Base-by-base conservation (phyloP, 208 protist genomes). In the Phytomonas francai region DNA sequence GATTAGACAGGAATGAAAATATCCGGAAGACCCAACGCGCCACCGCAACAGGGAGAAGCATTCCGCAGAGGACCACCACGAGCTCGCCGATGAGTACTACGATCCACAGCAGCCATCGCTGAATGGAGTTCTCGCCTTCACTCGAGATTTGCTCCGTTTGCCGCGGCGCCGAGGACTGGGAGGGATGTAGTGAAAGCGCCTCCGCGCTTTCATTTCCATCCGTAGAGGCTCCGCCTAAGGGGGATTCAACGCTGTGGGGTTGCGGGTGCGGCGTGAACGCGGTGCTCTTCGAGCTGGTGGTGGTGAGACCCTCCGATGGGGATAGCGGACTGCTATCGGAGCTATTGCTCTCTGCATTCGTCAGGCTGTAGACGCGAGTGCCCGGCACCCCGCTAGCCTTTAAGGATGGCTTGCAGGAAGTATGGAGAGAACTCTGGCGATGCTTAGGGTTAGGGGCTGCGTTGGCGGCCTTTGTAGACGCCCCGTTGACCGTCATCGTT, bases 41-140 rank as follows among this genome's bases (percentile, higher is more conserved):
- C 8, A 89, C 27, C 28, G 63, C 74, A 22, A 29, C 16, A 27
- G 86, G 86, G 39, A 89, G 14, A 3, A 88, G 34, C 7, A 85
- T 5, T 49, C 61, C 76, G 45, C 77, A 77, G 25, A 63, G n/a
- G 28, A 86, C 76, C 36, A 91, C 32, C 27, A 77, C 54, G n/a
- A 71, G 33, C 30, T 89, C 72, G 30, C 70, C 16, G 39, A 19
- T 49, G 39, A 49, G 14, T 19, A 19, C 39, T 9, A 49, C 16
- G 39, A 9, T 19, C 39, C 39, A 49, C 39, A 22, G 1, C 14
- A 49, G 6, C 39, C 39, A 49, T 49, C 16, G 39, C 16, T 49
- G 39, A 49, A 49, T 2, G 14, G 39, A 19, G 39, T 19, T 19
- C 14, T 9, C 14, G 39, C 39, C 7, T 19, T 49, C 12, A 19